Base-by-base conservation (phyloP, 2,329 filamentous ascomycete species). In the Alternaria incomplexa region DNA sequence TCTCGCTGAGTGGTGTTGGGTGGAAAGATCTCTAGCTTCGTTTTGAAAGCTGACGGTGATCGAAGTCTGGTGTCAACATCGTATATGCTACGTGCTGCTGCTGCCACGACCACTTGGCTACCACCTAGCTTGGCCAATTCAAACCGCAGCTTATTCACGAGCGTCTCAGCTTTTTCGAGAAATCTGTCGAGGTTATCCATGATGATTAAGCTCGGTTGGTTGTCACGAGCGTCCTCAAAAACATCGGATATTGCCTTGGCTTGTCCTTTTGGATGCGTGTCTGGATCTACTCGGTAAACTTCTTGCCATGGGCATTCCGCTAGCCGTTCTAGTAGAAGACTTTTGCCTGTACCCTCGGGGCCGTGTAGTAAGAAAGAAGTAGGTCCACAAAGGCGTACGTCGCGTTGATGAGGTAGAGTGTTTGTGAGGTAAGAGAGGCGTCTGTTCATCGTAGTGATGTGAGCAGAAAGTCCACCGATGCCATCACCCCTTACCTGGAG, bases 301-400 rank as follows among this genome's bases (percentile, higher is more conserved):
- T 87, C 87, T 22, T 87, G 88, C 92, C 93, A 97, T 0, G 89
- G 87, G 7, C 83, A 85, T 30, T 78, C 66, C 9, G 89, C 87
- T 20, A 97, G 84, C 30, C 87, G 86, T 15, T 90, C 79, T 1
- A 97, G 82, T 0, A 97, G 83, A 66, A 91, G 85, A 0, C 89
- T 91, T 81, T 97, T 97, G 23, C 95, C 95, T 0, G 92, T 96
- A 11, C 95, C 94, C 65, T 88, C 88, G 17, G 92, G 90, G 13
- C 95, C 95, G 76, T 96, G 90, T 5, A 97, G 83, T 23, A 96
- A 85, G 36, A 96, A 85, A 0, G 88, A 89, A 56, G 86, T 76
- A 48, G 75, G 73, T n/a, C 76, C 76, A 45, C 75, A 66, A 20
- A 83, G 72, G 26, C 73, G 64, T 26, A 67, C 61, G 52, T 77